Conservation (phyloP, 805 yeast genomes). For the Nakazawaea molendinolei region DNA sequence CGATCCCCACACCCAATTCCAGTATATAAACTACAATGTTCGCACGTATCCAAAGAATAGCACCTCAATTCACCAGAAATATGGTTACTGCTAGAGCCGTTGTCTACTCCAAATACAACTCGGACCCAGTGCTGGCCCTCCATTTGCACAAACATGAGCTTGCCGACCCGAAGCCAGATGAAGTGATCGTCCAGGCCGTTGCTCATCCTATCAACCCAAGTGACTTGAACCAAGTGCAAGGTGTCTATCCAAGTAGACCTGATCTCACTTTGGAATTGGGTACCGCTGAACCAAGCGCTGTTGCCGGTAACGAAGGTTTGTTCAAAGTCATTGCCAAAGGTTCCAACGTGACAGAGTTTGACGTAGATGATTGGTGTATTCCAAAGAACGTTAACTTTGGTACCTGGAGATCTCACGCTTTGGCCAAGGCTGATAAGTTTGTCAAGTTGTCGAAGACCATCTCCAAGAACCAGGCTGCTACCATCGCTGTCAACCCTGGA, state of each 20-base stretch:
- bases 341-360: constrained; percentile 35
- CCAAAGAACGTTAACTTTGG: constrained; percentile 78
- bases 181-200: constrained; percentile 58
- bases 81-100: constrained; percentile 47
- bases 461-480: constrained; percentile 64
- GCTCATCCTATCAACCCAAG: constrained; percentile 91
- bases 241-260: constrained; percentile 79
- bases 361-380: constrained; percentile 81
- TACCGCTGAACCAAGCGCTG: constrained; percentile 62
- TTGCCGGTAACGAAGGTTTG: constrained; percentile 92
- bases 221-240: constrained; percentile 79
- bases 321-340: constrained; percentile 81
- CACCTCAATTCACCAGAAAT: constrained; percentile 2
- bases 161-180: constrained; percentile 31
- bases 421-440: constrained; percentile 45
- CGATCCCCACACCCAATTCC: too few relatives aligned
- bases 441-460: constrained; percentile 54
- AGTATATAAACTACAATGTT: too few relatives aligned
- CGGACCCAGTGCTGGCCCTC: constrained; percentile 48
- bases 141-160: constrained; percentile 45
- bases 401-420: constrained; percentile 85
- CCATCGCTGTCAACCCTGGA: constrained; percentile 85
- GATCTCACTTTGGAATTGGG: constrained; percentile 46
- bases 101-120: constrained; percentile 60
- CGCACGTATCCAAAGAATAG: too few relatives aligned